Base-by-base conservation (phyloP, 495 filamentous ascomycete genomes). In the Parathielavia hyrcaniae region DNA sequence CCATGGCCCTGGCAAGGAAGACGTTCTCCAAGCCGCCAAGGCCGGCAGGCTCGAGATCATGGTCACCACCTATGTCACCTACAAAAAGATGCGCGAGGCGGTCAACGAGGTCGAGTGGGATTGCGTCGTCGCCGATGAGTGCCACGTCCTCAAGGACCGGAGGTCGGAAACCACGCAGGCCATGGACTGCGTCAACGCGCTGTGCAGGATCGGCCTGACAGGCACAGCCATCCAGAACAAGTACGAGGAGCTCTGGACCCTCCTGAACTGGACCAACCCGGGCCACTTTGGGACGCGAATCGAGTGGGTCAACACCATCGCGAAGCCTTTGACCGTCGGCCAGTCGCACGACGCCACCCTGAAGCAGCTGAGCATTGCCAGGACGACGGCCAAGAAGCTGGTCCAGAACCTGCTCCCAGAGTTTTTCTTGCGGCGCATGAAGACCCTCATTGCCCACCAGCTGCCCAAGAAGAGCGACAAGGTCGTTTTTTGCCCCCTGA, bases 181-280 rank as follows among this genome's bases (percentile, higher is more conserved):
- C 1, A 93, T 98, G 89, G 91, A 95, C 61, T 79, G 90, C 53
- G 77, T 97, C 62, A 98, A 98, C 65, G 82, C 93, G 11, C 81
- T 98, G 23, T 97, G 95, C 64, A 79, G 93, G 22, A 93, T 98
- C 56, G 93, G 93, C 0, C 74, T 98, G 23, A 97, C 95, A 0
- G 93, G 93, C 8, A 98, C 93, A 6, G 95, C 95, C 10, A 97
- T 98, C 17, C 93, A 98, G 59, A 98, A 98, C 69, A 92, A 90
- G 62, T 98, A 98, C 68, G 89, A 96, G 65, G 95, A 98, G 70
- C 80, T 98, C 1, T 98, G 93, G 93, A 93, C 90, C 4, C 77
- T 98, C 4, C 75, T 98, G 13, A 97, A 97, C 71, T 98, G 93
- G 93, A 90, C 91, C 1, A 95, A 96, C 64, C 93, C 93, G 1